Evolutionary conservation across 2,329 filamentous ascomycete genomes (phyloP), one percentile per base, ranked within the genome.

Genomic region (Monosporascus sp.): DNA sequence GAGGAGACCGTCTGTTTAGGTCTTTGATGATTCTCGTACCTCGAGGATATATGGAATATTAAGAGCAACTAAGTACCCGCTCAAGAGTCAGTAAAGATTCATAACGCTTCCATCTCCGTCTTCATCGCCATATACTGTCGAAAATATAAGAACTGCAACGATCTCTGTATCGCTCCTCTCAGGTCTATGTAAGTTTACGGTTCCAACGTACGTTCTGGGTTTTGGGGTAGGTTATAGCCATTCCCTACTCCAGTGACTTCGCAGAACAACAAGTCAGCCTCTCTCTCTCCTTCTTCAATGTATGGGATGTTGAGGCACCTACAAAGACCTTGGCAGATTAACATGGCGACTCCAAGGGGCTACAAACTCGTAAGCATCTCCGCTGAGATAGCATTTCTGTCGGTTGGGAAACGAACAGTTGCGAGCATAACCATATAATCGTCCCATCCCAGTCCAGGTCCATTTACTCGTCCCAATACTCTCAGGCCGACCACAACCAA

Each of bases 391-490:
- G 14, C 34, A 8, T 41, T 37, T 11, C n/a, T 48, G 16, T 9
- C 26, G 7, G 17, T 22, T 47, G 1, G 41, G 34, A 17, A 22
- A 55, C 56, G 16, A 49, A 59, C 57, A 17, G 55, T 66, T 3
- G 65, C 59, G 9, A 67, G 47, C 16, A 71, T 55, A 24, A 70
- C 62, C 9, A 70, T 55, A 5, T 47, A 55, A 58, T 71, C 69
- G 51, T 71, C 69, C 62, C 60, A 66, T 24, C 68, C 68, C 11
- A 71, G 53, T 1, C 69, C 68, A 7, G 69, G 66, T 1, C 68
- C 69, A 7, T 52, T 58, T 8, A 66, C n/a, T 24, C 68, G 64
- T 3, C 64, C 66, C 0, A 61, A 19, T 3, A 69, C 58, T 50
- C 68, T 56, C 31, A 69, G 49, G 9, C 51, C 48, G 20, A 70